phyloP scores from a whole-genome alignment of 768 basidiomycete genomes.

The Rhodotorula paludigena region DNA sequence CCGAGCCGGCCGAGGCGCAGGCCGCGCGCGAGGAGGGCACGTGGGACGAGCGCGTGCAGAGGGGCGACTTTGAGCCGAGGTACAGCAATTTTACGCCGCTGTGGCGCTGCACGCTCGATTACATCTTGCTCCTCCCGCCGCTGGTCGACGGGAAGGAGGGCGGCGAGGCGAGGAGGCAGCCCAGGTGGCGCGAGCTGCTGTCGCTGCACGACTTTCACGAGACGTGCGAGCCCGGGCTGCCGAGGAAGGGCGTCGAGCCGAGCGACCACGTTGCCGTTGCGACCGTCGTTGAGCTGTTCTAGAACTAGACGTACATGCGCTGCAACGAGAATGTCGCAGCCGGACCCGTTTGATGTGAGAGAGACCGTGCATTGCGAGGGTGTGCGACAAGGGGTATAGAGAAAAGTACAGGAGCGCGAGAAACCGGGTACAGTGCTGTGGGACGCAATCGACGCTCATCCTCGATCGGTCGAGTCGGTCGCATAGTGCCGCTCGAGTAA shows the following conservation, averaged over 20 bases:
- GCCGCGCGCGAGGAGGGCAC: conserved; percentile 48
- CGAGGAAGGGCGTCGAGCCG: conserved; percentile 70
- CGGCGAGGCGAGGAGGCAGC: neutral
- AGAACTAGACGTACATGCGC: too few relatives aligned
- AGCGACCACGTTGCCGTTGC: conserved; percentile 82
- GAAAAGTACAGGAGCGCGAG: too few relatives aligned
- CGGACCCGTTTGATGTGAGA: too few relatives aligned
- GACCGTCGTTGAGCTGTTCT: conserved; percentile 55
- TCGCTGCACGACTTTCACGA: conserved; percentile 56
- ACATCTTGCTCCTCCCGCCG: conserved; percentile 65
- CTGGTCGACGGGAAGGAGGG: conserved; percentile 21
- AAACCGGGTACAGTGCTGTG: too few relatives aligned
- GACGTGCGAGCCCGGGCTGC: conserved; percentile 67
- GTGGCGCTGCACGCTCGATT: conserved; percentile 48
- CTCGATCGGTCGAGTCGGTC: conserved; percentile 13
- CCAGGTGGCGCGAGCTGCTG: conserved; percentile 54
- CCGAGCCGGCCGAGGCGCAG: conserved; percentile 60
- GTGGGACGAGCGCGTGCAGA: conserved; percentile 43
- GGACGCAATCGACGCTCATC: too few relatives aligned
- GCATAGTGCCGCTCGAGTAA: conserved; percentile 26
- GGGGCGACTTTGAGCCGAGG: conserved; percentile 38
- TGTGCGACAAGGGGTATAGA: too few relatives aligned
- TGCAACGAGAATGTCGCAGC: too few relatives aligned
- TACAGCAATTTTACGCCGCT: conserved; percentile 32
- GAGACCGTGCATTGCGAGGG: too few relatives aligned